Evolutionary conservation across 768 basidiomycete species (phyloP).

Genomic region (Chalciporus pseudorubinellus): DNA sequence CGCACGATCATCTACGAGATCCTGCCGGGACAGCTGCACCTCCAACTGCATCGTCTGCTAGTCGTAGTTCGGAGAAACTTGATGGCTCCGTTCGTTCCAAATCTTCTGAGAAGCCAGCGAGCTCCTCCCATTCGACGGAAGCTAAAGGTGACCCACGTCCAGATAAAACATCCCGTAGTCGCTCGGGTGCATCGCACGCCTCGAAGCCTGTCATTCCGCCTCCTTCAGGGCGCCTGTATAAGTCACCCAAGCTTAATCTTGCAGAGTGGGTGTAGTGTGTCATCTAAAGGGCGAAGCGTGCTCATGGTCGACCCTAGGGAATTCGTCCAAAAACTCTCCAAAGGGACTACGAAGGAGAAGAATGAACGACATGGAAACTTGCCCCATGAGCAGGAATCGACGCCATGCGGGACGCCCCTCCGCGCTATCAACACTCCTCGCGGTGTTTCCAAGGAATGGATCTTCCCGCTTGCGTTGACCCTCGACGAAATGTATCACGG

Average conservation of each 20-base stretch:
- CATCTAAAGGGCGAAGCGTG: background rate
- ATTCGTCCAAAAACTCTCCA: constrained; percentile 29
- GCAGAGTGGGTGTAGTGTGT: constrained; percentile 25
- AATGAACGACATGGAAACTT: constrained; percentile 3
- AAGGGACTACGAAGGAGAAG: constrained; percentile 6
- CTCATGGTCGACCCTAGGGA: constrained; percentile 21
- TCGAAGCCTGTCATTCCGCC: constrained; percentile 33
- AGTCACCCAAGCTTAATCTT: constrained; percentile 21
- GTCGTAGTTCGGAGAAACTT: constrained; percentile 11
- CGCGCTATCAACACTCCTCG: constrained; percentile 38
- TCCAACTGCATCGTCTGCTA: constrained; percentile 10
- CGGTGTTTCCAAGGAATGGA: constrained; percentile 56
- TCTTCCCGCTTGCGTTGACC: constrained; percentile 59
- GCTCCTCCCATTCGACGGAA: constrained; percentile 3
- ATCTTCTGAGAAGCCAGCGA: constrained; percentile 12
- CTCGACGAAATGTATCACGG: constrained; percentile 64
- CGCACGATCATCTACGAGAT: constrained; percentile 23
- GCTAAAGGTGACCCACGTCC: constrained; percentile 8
- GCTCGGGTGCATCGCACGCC: constrained; percentile 12
- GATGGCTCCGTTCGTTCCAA: constrained; percentile 10
- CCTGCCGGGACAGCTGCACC: constrained; percentile 14
- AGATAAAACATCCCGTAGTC: constrained; percentile 10
- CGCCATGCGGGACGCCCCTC: constrained; percentile 38
- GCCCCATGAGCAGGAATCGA: constrained; percentile 15
- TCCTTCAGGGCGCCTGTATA: constrained; percentile 20